Conservation (phyloP, 176 grass and related monocot genomes). For the Tillandsia fasciculata region DNA sequence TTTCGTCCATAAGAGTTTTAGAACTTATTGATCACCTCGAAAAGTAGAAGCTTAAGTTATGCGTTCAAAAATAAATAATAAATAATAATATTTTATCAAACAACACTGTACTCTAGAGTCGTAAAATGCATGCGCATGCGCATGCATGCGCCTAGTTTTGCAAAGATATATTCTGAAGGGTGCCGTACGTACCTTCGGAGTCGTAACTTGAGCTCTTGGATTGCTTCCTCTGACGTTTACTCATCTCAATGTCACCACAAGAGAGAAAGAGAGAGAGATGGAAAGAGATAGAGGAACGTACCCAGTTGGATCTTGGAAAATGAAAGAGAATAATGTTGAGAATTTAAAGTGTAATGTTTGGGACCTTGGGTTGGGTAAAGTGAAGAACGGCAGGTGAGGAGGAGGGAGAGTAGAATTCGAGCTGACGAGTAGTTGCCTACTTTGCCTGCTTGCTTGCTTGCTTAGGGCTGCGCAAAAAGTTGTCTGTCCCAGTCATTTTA, state of each 20-base stretch:
- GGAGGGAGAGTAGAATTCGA: neutral
- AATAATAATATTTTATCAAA: no score
- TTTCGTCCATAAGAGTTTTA: no score
- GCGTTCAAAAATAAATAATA: neutral
- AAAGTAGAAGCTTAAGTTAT: no score
- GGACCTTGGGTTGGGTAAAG: neutral
- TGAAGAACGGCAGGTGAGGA: slow-evolving; percentile 1
- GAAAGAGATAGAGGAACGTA: neutral
- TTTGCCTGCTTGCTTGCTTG: no score
- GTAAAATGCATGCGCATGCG: neutral
- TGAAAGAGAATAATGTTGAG: neutral
- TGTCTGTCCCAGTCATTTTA: no score
- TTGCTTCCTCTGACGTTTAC: neutral
- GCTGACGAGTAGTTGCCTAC: neutral
- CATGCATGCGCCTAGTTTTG: no score
- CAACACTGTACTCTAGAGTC: neutral
- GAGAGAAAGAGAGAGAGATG: neutral
- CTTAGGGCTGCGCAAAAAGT: no score
- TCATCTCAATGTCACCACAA: neutral
- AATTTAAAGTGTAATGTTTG: neutral
- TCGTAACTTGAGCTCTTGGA: neutral
- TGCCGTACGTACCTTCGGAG: neutral
- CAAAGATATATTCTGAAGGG: neutral
- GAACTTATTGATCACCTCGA: neutral
- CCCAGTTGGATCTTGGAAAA: neutral